Evolutionary conservation across 2,329 filamentous ascomycete genomes (phyloP), one percentile per base, ranked within the genome.

Genomic region (Neurospora crassa): DNA sequence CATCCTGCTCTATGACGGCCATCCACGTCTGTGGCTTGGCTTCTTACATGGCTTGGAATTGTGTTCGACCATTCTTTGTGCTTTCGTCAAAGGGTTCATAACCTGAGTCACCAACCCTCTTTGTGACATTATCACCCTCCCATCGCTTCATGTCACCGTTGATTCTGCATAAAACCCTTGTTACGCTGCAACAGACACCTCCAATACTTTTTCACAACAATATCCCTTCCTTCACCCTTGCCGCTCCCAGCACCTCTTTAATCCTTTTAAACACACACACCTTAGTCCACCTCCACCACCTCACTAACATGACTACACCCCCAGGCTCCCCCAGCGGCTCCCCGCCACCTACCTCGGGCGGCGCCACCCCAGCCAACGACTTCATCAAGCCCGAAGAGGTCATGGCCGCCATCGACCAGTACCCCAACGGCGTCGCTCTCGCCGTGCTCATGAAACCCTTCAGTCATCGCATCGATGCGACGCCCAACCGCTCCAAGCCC

Each of bases 401-500:
- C 29, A 76, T 80, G 59, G 71, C 74, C 14, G 73, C 74, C 1
- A 67, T 77, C 42, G 68, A 67, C 11, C 70, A 70, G 37, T 70
- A 75, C 34, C 72, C 75, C 29, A 79, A 82, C 2, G 89, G 88
- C 40, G 86, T 90, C 71, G 82, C 82, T 0, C 86, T 90, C 68
- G 81, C 82, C 16, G 82, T 83, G 16, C 80, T 91, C 8, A 83
- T 90, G 71, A 85, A 83, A 73, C 79, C 81, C 47, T 90, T 90
- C 77, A 79, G 83, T 29, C 80, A 80, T 37, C 85, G 88, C 34
- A 81, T 90, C 29, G 84, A 86, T 29, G 81, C 82, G 7, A 83
- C 84, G 5, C 83, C 84, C 5, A 82, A 85, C 75, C 88, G 53
- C 53, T 34, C 53, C 53, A 63, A 63, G 53, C 24, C 53, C 16